Evolutionary conservation across 441 rosid species (phyloP), one percentile per base, ranked within the genome.

Genomic region (Gossypium gossypioides): DNA sequence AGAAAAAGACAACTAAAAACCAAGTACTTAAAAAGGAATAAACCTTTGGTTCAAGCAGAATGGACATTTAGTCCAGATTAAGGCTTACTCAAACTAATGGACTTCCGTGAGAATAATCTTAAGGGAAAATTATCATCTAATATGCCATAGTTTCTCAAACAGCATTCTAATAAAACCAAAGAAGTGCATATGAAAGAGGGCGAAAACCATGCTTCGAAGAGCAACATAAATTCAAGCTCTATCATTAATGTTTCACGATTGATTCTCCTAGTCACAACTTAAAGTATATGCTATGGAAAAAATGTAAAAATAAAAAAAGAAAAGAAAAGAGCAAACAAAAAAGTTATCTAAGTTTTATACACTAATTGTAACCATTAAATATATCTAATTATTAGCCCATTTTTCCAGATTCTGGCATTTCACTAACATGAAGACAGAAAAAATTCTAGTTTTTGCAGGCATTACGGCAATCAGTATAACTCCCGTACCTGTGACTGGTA

Each of bases 401-500:
- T 65, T 46, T 55, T 12, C 61, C 18, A 50, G 25, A 37, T 34
- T 19, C 8, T 12, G 32, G 13, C 48, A 55, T 34, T 21, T 54
- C 50, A 24, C 6, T 65, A 44, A 6, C 68, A 18, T 19, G 10
- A 46, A 13, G 34, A 44, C 7, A 1, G 55, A 4, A 44, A 44
- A 6, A 16, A 52, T 7, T 48, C 13, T 25, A 46, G 24, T n/a
- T 66, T 48, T 48, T 6, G 16, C 37, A 7, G 42, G 1, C 3
- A 48, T 46, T 24, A 37, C 42, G 1, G 25, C 12, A 1, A 15
- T 48, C 54, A 24, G 32, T 48, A 67, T 66, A 69, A 69, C 40
- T 16, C 74, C 46, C 77, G 58, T 81, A 87, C 96, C 90, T 90
- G 92, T 9, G 91, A 79, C 75, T 86, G 86, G 86, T 90, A 86